Evolutionary conservation across 371 early-diverging fungal species (phyloP).

Genomic region (Mortierella sp.): DNA sequence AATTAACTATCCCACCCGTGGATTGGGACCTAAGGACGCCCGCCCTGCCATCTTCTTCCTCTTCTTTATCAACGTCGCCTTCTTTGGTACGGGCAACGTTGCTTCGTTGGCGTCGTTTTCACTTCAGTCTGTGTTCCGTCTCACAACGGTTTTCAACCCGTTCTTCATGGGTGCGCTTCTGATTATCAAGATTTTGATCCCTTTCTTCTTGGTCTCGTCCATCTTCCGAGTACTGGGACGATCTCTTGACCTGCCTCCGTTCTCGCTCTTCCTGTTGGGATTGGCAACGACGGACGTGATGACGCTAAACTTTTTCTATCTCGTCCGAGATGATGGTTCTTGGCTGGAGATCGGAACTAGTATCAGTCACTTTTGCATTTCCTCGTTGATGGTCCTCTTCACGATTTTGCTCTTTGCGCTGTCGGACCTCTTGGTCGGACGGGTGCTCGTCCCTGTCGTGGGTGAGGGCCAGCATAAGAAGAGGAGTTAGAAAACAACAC

Average conservation of each 20-base stretch:
- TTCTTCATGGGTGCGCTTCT: slow-evolving; percentile 91
- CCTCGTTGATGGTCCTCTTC: slow-evolving; percentile 86
- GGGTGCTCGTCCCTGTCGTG: slow-evolving; percentile 39
- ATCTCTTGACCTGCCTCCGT: slow-evolving; percentile 81
- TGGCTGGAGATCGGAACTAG: slow-evolving; percentile 98
- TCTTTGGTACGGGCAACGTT: slow-evolving; percentile 97
- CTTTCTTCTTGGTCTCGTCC: slow-evolving; percentile 90
- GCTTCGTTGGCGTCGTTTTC: slow-evolving; percentile 91
- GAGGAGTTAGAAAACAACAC: too few relatives aligned
- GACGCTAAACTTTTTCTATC: slow-evolving; percentile 95
- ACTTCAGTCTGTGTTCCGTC: slow-evolving; percentile 89
- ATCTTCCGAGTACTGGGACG: slow-evolving; percentile 81
- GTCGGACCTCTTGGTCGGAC: slow-evolving; percentile 55
- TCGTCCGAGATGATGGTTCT: slow-evolving; percentile 91
- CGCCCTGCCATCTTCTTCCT: slow-evolving; percentile 83
- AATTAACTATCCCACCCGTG: slow-evolving; percentile 38
- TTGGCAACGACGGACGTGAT: slow-evolving; percentile 90
- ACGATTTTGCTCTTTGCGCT: slow-evolving; percentile 78
- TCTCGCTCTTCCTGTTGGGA: slow-evolving; percentile 85
- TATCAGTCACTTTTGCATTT: slow-evolving; percentile 90
- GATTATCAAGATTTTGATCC: slow-evolving; percentile 89
- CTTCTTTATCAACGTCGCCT: slow-evolving; percentile 91
- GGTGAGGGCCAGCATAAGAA: slow-evolving; percentile 46
- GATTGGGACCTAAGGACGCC: slow-evolving; percentile 67
- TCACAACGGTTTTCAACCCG: slow-evolving; percentile 91